Percentiles rank a stretch among this genome's conserved stretches.
Conservation (phyloP, 1,139 yeast species). For the Magnusiomyces paraingens region DNA sequence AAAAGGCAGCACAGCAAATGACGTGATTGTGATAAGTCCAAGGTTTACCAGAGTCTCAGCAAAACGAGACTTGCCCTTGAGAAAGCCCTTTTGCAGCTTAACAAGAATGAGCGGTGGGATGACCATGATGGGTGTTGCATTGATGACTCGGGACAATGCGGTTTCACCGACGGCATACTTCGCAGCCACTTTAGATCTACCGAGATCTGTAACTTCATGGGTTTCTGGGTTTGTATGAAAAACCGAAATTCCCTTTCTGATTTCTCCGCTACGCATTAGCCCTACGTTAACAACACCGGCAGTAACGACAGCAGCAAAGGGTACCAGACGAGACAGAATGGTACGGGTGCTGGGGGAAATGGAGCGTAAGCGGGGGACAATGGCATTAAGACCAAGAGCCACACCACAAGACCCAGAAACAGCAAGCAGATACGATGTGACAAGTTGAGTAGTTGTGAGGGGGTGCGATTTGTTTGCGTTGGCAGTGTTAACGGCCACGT, state of each 20-base stretch:
- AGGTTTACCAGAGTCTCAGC: slow-evolving; percentile 66
- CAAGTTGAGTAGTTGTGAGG: slow-evolving; percentile 65
- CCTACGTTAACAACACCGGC: slow-evolving; percentile 94
- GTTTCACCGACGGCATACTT: slow-evolving; percentile 92
- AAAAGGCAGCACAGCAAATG: slow-evolving; percentile 84
- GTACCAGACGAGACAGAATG: slow-evolving; percentile 78
- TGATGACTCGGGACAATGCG: slow-evolving; percentile 87
- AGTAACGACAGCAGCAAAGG: slow-evolving; percentile 95
- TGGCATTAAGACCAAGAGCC: slow-evolving; percentile 82
- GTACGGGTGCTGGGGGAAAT: slow-evolving; percentile 51
- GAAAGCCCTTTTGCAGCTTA: slow-evolving; percentile 56
- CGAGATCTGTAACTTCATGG: slow-evolving; percentile 45
- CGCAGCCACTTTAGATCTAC: slow-evolving; percentile 82
- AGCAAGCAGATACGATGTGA: slow-evolving; percentile 75
- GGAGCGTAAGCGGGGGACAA: slow-evolving; percentile 62
- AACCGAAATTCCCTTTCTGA: slow-evolving; percentile 75
- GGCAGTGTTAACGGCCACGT: slow-evolving; percentile 94
- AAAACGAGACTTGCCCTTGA: slow-evolving; percentile 50
- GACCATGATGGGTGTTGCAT: slow-evolving; percentile 96
- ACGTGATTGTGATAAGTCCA: slow-evolving; percentile 77
- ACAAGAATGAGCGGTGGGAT: slow-evolving; percentile 83
- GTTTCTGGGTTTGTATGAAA: slow-evolving; percentile 42
- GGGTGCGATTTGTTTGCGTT: slow-evolving; percentile 96
- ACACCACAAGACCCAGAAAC: slow-evolving; percentile 94
- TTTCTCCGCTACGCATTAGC: slow-evolving; percentile 92